These are phyloP conservation scores for Deinandra increscens DNA, from an alignment of 129 eudicot species.

Conservation along the genomic window DNA sequence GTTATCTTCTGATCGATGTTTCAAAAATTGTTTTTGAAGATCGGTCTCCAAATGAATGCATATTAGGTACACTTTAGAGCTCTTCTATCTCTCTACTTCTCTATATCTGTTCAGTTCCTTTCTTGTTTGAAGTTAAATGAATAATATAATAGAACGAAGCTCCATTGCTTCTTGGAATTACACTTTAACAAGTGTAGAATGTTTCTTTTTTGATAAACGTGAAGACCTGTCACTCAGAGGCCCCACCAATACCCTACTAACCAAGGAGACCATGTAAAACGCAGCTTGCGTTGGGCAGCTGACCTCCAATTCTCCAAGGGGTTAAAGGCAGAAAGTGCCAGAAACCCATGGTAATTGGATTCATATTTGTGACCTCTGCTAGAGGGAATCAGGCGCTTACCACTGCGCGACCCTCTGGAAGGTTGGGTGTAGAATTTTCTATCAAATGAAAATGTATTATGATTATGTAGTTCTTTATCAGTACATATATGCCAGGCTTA, in stretches of 20 bases:
- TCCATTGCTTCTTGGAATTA: conserved; percentile 11
- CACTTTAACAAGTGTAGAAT: conserved; percentile 1
- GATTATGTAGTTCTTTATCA: background rate
- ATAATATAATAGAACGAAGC: conserved; percentile 3
- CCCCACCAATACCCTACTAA: too few relatives aligned
- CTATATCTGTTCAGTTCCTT: background rate
- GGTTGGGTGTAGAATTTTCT: background rate
- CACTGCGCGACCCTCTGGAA: background rate
- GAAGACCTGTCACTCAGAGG: too few relatives aligned
- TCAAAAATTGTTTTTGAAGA: conserved; percentile 28
- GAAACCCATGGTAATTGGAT: background rate
- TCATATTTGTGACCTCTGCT: too few relatives aligned
- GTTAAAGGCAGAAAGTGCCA: too few relatives aligned
- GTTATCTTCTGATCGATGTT: conserved; percentile 40
- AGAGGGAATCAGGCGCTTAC: background rate
- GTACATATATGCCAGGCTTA: conserved; percentile 8
- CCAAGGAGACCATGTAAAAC: too few relatives aligned
- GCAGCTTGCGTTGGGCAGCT: too few relatives aligned
- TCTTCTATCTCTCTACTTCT: conserved; percentile 1
- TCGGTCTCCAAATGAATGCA: conserved; percentile 40
- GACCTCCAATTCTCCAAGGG: too few relatives aligned
- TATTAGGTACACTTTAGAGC: conserved; percentile 39
- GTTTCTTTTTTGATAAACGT: background rate
- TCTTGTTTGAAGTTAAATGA: background rate
- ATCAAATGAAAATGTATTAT: background rate